These are phyloP conservation scores for Grammothele lineata DNA, from an alignment of 768 basidiomycete species.

Conservation along the genomic window DNA sequence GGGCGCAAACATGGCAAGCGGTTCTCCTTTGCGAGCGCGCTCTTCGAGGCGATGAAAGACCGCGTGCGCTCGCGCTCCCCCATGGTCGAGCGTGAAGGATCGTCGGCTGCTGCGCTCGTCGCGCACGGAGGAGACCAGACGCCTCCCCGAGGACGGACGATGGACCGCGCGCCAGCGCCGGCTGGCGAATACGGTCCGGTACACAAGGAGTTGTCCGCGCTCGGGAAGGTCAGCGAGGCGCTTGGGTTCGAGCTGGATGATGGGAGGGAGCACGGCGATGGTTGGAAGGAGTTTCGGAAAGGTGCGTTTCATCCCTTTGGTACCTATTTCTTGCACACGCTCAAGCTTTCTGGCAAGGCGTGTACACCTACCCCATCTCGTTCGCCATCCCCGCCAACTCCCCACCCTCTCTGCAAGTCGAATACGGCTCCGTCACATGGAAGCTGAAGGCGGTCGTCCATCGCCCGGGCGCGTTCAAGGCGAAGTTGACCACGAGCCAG, in stretches of 20 bases:
- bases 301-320: conserved; percentile 43
- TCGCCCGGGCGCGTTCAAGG: conserved; percentile 76
- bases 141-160: conserved; percentile 15
- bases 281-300: conserved; percentile 87
- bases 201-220: conserved; percentile 30
- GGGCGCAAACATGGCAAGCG: conserved; percentile 39
- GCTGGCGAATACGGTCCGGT: conserved; percentile 15
- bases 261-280: conserved; percentile 39
- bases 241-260: conserved; percentile 37
- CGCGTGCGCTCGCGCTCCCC: conserved; percentile 45
- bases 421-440: conserved; percentile 78
- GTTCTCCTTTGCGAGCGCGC: conserved; percentile 48
- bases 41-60: conserved; percentile 41
- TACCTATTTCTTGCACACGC: not conserved
- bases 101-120: too few species aligned
- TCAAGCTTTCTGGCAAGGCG: conserved; percentile 43
- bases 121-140: conserved; percentile 13
- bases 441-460: conserved; percentile 76
- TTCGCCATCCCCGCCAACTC: conserved; percentile 78
- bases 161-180: conserved; percentile 14
- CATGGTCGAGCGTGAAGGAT: conserved; percentile 11
- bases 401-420: conserved; percentile 72
- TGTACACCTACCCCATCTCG: conserved; percentile 91
- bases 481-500: conserved; percentile 62
- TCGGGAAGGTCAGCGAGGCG: conserved; percentile 37